phyloP scores from a whole-genome alignment of 371 early-diverging fungal genomes.

The Circinella umbellata region DNA sequence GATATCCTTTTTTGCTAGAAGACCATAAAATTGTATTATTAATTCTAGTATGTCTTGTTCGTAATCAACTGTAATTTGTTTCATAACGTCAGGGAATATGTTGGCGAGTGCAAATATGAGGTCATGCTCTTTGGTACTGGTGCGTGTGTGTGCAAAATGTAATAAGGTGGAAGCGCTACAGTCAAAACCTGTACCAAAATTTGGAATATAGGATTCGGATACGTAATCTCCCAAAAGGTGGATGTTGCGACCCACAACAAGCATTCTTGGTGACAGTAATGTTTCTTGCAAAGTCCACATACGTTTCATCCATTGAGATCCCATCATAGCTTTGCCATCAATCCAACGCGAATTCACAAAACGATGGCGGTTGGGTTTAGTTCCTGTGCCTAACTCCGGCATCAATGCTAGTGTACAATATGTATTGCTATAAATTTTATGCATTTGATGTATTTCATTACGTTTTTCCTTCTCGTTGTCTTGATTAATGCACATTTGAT shows the following conservation, averaged over 20 bases:
- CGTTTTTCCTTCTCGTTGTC: background rate
- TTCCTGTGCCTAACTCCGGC: too few relatives aligned
- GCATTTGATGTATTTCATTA: background rate
- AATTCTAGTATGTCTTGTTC: background rate
- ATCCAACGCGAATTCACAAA: too few relatives aligned
- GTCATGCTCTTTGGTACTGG: background rate
- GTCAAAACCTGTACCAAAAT: too few relatives aligned
- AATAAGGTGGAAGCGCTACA: too few relatives aligned
- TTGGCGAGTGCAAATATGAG: background rate
- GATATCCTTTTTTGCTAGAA: background rate
- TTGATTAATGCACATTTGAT: background rate
- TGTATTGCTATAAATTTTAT: background rate
- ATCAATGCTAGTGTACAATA: background rate
- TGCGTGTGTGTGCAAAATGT: background rate
- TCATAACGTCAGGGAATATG: background rate
- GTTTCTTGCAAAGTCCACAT: background rate
- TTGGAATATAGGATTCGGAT: too few relatives aligned
- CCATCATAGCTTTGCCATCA: too few relatives aligned
- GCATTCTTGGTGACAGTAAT: background rate
- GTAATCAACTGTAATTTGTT: background rate
- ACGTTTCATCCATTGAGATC: background rate
- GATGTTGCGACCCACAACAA: background rate
- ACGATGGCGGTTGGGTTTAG: too few relatives aligned
- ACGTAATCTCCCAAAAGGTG: background rate
- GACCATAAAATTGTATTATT: background rate